Conservation (phyloP, 73 alveolate species). For the Effrenium voratum region DNA sequence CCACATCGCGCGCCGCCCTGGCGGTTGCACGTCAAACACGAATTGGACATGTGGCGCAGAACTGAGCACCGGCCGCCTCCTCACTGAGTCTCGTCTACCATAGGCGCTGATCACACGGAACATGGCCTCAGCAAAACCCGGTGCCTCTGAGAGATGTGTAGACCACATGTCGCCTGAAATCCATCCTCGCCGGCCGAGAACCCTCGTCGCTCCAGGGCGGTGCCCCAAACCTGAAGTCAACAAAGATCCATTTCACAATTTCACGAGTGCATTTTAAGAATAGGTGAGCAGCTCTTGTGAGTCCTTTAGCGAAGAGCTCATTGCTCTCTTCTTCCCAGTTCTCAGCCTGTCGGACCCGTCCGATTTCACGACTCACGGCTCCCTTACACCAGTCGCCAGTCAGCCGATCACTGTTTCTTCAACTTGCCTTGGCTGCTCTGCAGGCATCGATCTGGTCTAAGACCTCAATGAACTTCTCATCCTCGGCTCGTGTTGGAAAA, state of each 20-base stretch:
- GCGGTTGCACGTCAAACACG: no score
- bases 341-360: neutral
- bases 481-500: neutral
- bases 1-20: conserved; percentile 38
- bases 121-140: conserved; percentile 6
- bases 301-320: conserved; percentile 20
- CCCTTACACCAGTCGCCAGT: neutral
- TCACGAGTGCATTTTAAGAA: neutral
- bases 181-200: conserved; percentile 49
- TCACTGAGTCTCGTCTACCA: neutral
- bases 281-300: conserved; percentile 1
- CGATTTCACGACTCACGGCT: neutral
- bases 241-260: neutral
- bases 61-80: conserved; percentile 14
- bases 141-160: no score
- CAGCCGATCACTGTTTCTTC: neutral
- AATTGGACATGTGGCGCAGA: no score
- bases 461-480: neutral
- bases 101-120: neutral
- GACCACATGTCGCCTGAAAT: conserved; percentile 25
- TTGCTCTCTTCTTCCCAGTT: conserved; percentile 52
- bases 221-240: neutral
- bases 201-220: conserved; percentile 13
- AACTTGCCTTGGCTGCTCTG: neutral
- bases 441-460: conserved; percentile 34